Conservation (phyloP, 2,329 filamentous ascomycete species). For the Chaetomium strumarium region DNA sequence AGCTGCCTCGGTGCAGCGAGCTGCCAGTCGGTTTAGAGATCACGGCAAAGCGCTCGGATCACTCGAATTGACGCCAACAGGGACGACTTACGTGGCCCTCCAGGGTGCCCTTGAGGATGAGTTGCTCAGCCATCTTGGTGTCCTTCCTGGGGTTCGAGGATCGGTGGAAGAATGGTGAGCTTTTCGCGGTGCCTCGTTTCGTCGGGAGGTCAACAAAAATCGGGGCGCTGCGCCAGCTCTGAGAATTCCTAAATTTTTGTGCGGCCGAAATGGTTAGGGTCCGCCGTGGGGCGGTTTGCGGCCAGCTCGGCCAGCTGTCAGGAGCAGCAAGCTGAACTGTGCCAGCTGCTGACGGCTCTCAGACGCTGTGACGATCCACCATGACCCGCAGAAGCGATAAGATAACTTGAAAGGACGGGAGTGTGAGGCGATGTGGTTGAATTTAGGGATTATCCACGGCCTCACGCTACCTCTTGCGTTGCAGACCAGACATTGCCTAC, state of each 20-base stretch:
- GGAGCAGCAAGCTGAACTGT: not conserved
- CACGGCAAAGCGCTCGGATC: conserved; percentile 21
- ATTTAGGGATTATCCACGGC: too few species aligned
- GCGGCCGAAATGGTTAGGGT: conserved; percentile 49
- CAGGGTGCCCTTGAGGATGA: conserved; percentile 94
- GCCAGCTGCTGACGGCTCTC: not conserved
- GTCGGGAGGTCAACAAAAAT: conserved; percentile 26
- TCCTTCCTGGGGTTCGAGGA: conserved; percentile 36
- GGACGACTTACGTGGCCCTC: conserved; percentile 77
- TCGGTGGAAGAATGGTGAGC: conserved; percentile 35
- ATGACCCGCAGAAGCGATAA: too few species aligned
- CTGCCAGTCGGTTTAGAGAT: not conserved
- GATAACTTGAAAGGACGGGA: too few species aligned
- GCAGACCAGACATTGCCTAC: too few species aligned
- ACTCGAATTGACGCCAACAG: conserved; percentile 20
- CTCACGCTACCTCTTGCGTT: too few species aligned
- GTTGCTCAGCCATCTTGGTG: conserved; percentile 76
- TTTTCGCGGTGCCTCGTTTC: conserved; percentile 24
- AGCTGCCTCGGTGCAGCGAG: not conserved
- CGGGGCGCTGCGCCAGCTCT: conserved; percentile 27
- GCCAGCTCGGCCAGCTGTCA: conserved; percentile 16
- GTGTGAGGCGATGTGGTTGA: too few species aligned
- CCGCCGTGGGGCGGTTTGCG: conserved; percentile 30
- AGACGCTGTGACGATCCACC: too few species aligned
- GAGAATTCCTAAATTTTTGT: conserved; percentile 45